Conservation (phyloP, 768 basidiomycete species). For the Mycena metata region DNA sequence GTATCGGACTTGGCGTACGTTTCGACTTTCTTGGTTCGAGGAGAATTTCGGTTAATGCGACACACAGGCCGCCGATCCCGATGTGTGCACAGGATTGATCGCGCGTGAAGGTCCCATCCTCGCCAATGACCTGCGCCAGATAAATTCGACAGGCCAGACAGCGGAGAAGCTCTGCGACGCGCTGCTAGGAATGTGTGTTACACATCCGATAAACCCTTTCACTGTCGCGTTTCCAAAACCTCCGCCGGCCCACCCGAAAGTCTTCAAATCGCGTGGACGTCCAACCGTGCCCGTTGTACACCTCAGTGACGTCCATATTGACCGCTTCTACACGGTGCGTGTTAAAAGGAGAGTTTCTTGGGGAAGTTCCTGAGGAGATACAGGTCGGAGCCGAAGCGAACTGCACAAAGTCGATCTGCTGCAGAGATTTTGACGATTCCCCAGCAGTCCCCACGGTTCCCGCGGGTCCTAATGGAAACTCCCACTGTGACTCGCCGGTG, state of each 20-base stretch:
- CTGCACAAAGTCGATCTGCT: conserved; percentile 57
- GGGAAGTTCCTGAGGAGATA: background rate
- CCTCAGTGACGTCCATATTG: conserved; percentile 57
- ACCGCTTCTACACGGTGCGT: conserved; percentile 51
- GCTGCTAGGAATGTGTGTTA: conserved; percentile 53
- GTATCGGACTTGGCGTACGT: conserved; percentile 28
- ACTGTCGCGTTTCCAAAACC: conserved; percentile 46
- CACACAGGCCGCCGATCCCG: conserved; percentile 32
- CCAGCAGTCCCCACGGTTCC: conserved; percentile 43
- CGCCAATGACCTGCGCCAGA: conserved; percentile 53
- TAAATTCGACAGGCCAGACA: conserved; percentile 49
- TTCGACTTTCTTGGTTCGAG: background rate
- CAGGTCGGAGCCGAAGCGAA: conserved; percentile 52
- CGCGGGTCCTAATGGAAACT: conserved; percentile 49
- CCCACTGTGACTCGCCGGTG: conserved; percentile 52
- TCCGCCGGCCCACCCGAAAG: conserved; percentile 36
- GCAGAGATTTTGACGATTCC: conserved; percentile 47
- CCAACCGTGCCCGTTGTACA: conserved; percentile 52
- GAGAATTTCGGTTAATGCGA: too few species aligned
- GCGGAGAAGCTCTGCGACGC: conserved; percentile 54
- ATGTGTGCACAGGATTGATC: conserved; percentile 55
- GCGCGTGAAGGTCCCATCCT: conserved; percentile 53
- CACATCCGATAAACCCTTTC: conserved; percentile 43
- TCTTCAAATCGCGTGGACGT: conserved; percentile 35
- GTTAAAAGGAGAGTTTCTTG: background rate